Evolutionary conservation across 257 asterid genomes (phyloP).

Genomic region (Penstemon davidsonii): DNA sequence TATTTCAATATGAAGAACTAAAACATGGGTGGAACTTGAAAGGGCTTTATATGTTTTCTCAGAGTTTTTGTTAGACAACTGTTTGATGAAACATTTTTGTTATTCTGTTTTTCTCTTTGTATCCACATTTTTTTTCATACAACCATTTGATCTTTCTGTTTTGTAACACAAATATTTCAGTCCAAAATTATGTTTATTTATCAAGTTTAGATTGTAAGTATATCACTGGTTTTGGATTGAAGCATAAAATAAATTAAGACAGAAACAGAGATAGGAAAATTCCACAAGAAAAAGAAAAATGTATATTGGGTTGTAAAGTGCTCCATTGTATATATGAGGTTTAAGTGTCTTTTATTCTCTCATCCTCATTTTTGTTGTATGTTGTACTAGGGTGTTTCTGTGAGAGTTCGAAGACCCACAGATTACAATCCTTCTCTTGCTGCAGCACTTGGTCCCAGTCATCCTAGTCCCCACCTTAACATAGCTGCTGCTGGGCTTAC

Average conservation of each 20-base stretch:
- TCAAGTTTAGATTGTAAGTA: too few relatives aligned
- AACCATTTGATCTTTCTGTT: too few relatives aligned
- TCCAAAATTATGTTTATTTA: too few relatives aligned
- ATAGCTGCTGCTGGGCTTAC: conserved; percentile 62
- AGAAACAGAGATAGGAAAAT: background rate
- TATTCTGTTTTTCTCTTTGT: too few relatives aligned
- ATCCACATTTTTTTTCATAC: too few relatives aligned
- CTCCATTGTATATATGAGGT: conserved; percentile 19
- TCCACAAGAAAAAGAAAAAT: too few relatives aligned
- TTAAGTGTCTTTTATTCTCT: conserved; percentile 6
- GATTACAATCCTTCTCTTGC: conserved; percentile 60
- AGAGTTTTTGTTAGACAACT: conserved; percentile 12
- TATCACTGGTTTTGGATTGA: too few relatives aligned
- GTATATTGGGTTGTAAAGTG: background rate
- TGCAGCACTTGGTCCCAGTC: conserved; percentile 64
- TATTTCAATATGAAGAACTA: background rate
- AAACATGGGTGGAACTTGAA: background rate
- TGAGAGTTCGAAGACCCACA: conserved; percentile 58
- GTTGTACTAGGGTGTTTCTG: conserved; percentile 49
- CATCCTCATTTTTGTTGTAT: conserved; percentile 11
- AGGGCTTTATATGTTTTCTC: background rate
- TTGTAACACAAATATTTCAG: too few relatives aligned
- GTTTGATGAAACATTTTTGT: background rate
- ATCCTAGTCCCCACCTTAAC: conserved; percentile 58
- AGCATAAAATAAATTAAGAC: background rate